Percentiles rank a stretch among this genome's conserved stretches.
Evolutionary conservation across 345 rosid genomes (phyloP).

Genomic region (Rubroshorea leprosula): DNA sequence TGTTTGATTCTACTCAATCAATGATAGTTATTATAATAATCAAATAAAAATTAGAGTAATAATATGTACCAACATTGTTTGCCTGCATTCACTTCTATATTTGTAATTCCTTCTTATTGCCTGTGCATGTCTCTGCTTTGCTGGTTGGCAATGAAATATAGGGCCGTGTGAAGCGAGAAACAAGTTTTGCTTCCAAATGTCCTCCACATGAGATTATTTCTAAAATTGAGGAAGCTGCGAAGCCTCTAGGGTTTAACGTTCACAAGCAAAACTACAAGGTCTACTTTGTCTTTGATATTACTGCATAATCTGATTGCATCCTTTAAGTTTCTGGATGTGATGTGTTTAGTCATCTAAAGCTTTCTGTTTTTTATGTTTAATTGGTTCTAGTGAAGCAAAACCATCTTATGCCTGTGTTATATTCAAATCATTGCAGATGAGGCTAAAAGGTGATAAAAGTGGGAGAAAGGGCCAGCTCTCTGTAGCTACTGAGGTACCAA

Average conservation of each 20-base stretch:
- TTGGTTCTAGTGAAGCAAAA: neutral
- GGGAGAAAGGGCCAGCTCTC: conserved; percentile 97
- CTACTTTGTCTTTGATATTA: neutral
- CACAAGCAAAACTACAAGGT: conserved; percentile 88
- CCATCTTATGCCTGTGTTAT: conserved; percentile 11
- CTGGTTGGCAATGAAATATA: conserved; percentile 31
- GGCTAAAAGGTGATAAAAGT: conserved; percentile 76
- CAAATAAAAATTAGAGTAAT: too few species aligned
- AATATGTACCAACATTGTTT: conserved; percentile 1
- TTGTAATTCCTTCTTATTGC: neutral
- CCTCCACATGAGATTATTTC: conserved; percentile 81
- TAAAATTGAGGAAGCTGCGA: conserved; percentile 92
- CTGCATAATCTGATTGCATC: neutral
- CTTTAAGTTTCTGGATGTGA: too few species aligned
- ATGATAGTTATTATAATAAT: neutral
- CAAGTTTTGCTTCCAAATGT: conserved; percentile 69
- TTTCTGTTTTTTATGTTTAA: neutral
- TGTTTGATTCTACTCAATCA: neutral
- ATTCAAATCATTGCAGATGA: conserved; percentile 46
- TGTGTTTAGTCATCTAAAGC: too few species aligned
- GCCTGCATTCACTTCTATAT: too few species aligned
- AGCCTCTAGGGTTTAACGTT: conserved; percentile 87
- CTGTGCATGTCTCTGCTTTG: neutral
- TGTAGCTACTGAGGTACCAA: conserved; percentile 83
- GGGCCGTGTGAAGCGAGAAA: conserved; percentile 82